These are phyloP conservation scores for Cokeromyces recurvatus DNA, from an alignment of 371 early-diverging fungal genomes.

Conservation along the genomic window DNA sequence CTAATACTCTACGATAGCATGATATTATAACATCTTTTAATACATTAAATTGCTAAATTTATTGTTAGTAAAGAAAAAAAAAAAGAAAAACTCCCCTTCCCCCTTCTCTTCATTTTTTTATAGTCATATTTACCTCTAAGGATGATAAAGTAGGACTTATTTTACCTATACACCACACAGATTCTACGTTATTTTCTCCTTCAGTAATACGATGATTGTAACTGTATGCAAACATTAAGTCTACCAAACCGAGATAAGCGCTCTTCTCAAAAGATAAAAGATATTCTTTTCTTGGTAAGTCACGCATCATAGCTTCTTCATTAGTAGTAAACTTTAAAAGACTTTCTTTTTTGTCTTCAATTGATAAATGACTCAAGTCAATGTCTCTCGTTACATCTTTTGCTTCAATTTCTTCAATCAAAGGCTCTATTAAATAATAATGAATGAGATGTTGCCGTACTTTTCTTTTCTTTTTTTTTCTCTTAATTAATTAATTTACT, in stretches of 20 bases:
- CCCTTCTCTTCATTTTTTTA: neutral
- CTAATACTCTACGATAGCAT: conserved; percentile 71
- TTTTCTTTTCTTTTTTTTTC: too few relatives aligned
- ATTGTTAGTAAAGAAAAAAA: neutral
- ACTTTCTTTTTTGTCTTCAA: conserved; percentile 20
- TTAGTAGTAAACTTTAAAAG: conserved; percentile 58
- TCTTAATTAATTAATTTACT: neutral
- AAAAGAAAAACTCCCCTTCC: too few relatives aligned
- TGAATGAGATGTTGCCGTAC: neutral
- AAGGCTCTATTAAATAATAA: conserved; percentile 12
- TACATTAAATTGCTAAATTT: conserved; percentile 66
- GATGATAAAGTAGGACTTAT: conserved; percentile 75
- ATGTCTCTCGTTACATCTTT: conserved; percentile 7
- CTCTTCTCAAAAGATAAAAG: conserved; percentile 58
- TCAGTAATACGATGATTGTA: conserved; percentile 82
- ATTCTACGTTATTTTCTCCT: conserved; percentile 87
- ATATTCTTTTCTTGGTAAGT: conserved; percentile 77
- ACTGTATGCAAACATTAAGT: conserved; percentile 86
- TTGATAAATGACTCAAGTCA: conserved; percentile 20
- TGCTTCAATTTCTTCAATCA: conserved; percentile 32
- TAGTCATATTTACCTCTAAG: conserved; percentile 55
- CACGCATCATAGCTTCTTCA: conserved; percentile 71
- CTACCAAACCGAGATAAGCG: conserved; percentile 84
- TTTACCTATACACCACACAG: conserved; percentile 88
- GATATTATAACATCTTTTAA: conserved; percentile 61